Conservation (phyloP, 306 rosid genomes). For the Fragaria ananassa region DNA sequence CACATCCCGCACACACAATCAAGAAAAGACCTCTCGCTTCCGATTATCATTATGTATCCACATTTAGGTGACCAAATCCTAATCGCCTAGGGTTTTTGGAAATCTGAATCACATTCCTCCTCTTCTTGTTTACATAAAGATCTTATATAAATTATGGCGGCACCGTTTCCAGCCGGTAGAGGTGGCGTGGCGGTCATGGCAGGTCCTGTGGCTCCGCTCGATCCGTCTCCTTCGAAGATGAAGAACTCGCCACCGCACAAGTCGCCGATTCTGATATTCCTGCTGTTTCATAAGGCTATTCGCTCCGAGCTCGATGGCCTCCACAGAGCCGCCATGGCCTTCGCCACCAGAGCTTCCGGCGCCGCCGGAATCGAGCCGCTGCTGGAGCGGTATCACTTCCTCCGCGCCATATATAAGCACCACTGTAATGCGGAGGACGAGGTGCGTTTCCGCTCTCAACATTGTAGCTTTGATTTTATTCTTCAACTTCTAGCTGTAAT, state of each 20-base stretch:
- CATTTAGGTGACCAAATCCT: not conserved
- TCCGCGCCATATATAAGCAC: constrained; percentile 26
- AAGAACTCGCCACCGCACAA: constrained; percentile 28
- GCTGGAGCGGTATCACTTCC: constrained; percentile 23
- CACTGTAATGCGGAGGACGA: constrained; percentile 33
- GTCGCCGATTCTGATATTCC: constrained; percentile 46
- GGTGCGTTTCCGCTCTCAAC: constrained; percentile 9
- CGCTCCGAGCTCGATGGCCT: constrained; percentile 47
- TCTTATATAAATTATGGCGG: constrained; percentile 30
- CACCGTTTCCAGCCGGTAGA: constrained; percentile 38
- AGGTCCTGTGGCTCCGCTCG: constrained; percentile 30
- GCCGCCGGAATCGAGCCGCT: constrained; percentile 13
- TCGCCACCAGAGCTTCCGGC: constrained; percentile 19
- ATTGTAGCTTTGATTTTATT: not conserved
- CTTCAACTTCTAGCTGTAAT: not conserved
- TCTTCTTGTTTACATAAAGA: not conserved
- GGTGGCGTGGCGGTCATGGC: constrained; percentile 41
- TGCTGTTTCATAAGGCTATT: constrained; percentile 47
- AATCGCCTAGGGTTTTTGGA: constrained; percentile 13
- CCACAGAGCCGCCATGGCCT: constrained; percentile 35
- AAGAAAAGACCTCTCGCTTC: not conserved
- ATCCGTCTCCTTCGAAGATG: constrained; percentile 25
- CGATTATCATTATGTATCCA: not conserved
- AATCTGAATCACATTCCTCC: constrained; percentile 25
- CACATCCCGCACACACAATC: not conserved